These are phyloP conservation scores for Nyssa sinensis DNA, from an alignment of 148 eudicot species.

Conservation along the genomic window DNA sequence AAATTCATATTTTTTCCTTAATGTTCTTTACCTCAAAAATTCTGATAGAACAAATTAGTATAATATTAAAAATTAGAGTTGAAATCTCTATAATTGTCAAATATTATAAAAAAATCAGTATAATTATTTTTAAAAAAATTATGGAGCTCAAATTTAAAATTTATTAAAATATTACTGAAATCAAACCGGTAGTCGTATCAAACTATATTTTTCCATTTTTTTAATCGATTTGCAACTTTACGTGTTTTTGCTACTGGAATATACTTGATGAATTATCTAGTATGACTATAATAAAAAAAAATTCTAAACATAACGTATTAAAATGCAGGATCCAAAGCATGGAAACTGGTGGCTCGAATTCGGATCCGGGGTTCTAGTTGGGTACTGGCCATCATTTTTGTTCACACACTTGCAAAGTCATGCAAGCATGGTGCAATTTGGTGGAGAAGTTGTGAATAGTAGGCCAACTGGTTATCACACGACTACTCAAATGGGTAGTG, in stretches of 20 bases:
- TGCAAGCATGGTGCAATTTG: slow-evolving; percentile 88
- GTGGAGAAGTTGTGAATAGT: slow-evolving; percentile 76
- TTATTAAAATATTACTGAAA: too few relatives aligned
- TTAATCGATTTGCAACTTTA: not conserved
- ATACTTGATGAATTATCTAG: not conserved
- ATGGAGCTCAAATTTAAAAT: too few relatives aligned
- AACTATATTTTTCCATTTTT: too few relatives aligned
- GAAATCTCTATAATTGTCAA: too few relatives aligned
- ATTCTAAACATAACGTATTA: too few relatives aligned
- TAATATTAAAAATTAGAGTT: too few relatives aligned
- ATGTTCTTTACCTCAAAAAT: too few relatives aligned
- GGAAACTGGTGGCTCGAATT: slow-evolving; percentile 98
- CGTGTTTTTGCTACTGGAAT: not conserved
- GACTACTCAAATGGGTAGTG: slow-evolving; percentile 88
- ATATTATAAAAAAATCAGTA: too few relatives aligned
- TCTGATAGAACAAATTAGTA: too few relatives aligned
- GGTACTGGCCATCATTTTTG: slow-evolving; percentile 82
- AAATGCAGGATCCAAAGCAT: slow-evolving; percentile 73
- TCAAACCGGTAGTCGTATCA: not conserved
- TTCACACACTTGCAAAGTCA: slow-evolving; percentile 64
- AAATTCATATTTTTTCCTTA: too few relatives aligned
- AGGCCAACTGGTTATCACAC: slow-evolving; percentile 56
- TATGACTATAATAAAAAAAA: not conserved
- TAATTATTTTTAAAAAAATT: too few relatives aligned
- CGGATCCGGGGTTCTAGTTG: slow-evolving; percentile 74